Evolutionary conservation across 495 filamentous ascomycete species (phyloP).

Genomic region (Trichoderma gamsii): DNA sequence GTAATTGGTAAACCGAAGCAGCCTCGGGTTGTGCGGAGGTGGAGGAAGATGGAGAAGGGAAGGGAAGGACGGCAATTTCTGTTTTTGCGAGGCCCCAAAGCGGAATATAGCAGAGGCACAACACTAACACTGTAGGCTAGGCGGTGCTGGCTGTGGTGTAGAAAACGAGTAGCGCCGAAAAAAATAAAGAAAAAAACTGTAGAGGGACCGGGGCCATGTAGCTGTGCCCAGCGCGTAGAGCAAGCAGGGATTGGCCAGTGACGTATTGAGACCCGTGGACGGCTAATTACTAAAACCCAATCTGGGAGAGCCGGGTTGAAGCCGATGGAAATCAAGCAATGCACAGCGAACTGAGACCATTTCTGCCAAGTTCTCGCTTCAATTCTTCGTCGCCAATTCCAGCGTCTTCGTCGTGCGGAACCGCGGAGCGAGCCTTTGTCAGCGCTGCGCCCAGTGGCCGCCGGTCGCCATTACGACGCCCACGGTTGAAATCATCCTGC

Average conservation of each 20-base stretch:
- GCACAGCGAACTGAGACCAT: no score
- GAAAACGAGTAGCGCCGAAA: background rate
- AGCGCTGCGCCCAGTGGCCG: slow-evolving; percentile 5
- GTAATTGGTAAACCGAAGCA: background rate
- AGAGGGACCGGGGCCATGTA: background rate
- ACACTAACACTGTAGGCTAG: background rate
- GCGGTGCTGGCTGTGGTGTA: background rate
- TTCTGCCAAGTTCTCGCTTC: no score
- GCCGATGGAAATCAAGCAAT: no score
- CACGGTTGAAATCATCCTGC: background rate
- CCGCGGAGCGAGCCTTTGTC: slow-evolving; percentile 9
- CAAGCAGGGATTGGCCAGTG: background rate
- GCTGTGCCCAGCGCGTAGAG: background rate
- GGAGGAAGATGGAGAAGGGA: background rate
- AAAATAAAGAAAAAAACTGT: background rate
- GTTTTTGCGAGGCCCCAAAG: slow-evolving; percentile 3
- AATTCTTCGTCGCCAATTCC: background rate
- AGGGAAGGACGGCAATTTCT: background rate
- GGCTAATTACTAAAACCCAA: background rate
- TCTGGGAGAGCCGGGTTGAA: background rate
- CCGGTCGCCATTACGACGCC: background rate
- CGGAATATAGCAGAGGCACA: slow-evolving; percentile 2
- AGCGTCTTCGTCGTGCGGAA: background rate
- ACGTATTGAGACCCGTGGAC: background rate
- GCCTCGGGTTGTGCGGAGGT: slow-evolving; percentile 10